A percentile compares a stretch with the other conserved stretches of the same genome.
phyloP scores from a whole-genome alignment of 148 eudicot species.

The Camellia sinensis region DNA sequence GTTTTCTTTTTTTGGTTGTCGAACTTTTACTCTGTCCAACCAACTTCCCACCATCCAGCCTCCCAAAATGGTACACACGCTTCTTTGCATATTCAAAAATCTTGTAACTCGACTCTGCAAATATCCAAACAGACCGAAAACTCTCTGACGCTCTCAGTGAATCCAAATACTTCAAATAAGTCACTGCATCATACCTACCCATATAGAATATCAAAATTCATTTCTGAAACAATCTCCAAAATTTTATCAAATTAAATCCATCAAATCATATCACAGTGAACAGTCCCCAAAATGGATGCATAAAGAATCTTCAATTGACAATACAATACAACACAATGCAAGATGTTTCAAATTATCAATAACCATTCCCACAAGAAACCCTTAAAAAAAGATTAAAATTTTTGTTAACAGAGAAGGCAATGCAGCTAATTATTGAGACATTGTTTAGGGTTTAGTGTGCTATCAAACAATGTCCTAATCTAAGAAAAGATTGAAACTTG shows the following conservation, averaged over 20 bases:
- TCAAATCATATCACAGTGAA: background rate
- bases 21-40: conserved; percentile 33
- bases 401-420: background rate
- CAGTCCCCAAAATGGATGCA: background rate
- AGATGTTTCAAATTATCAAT: conserved; percentile 9
- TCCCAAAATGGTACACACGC: conserved; percentile 72
- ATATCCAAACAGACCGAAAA: conserved; percentile 98
- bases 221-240: conserved; percentile 4
- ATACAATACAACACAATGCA: too few relatives aligned
- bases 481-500: background rate
- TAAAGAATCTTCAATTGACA: background rate
- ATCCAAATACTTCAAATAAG: conserved; percentile 97
- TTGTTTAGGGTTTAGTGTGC: background rate
- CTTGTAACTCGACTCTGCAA: conserved; percentile 94
- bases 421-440: background rate
- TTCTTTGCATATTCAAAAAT: conserved; percentile 96
- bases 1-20: conserved; percentile 68
- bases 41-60: conserved; percentile 45
- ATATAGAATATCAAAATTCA: conserved; percentile 16
- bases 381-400: background rate
- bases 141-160: conserved; percentile 97
- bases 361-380: background rate
- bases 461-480: background rate
- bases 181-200: conserved; percentile 94
- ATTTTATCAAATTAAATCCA: background rate